Base-by-base conservation (phyloP, 257 asterid species). In the Petunia axillaris region DNA sequence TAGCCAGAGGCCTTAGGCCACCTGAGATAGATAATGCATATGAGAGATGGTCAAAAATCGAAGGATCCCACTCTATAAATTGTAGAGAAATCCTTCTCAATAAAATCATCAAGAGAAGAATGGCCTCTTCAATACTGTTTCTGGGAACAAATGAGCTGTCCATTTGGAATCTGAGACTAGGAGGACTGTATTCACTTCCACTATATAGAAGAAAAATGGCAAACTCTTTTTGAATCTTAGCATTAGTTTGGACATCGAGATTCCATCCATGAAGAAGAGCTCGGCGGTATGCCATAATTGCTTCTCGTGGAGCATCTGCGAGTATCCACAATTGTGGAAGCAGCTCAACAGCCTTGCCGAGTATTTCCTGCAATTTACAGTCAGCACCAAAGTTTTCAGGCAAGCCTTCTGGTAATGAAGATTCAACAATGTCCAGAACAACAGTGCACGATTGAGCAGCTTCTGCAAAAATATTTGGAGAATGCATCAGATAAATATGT, bases 361-460 rank as follows among this genome's bases (percentile, higher is more conserved):
- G 78, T 43, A 94, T 93, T 85, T 93, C 98, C 89, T 89, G 97
- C 90, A 95, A 91, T 88, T 93, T 95, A 89, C 87, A 82, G 87
- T 92, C 98, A 84, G 91, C 87, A 80, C 89, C 91, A 84, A 91
- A 88, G 85, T 88, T 92, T 92, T 90, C 94, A 84, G 98, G 99
- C 90, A 92, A 88, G 76, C 93, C 96, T 84, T 84, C 93, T 80
- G 98, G 99, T 84, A 91, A 88, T 87, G 99, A 86, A 77, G 97
- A 89, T 87, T 95, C 99, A 82, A 93, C 88, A 75, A 90, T 87
- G 87, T 93, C 99, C 96, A 95, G 89, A 87, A 95, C 90, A 88
- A 90, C 84, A 80, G 92, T 85, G 91, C 99, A 95, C 83, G 98
- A 91, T 85, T 86, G 98, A 84, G 99, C 99, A 90, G 99, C 96